Conservation (phyloP, 139 green algal genomes). For the Micractinium sp. region DNA sequence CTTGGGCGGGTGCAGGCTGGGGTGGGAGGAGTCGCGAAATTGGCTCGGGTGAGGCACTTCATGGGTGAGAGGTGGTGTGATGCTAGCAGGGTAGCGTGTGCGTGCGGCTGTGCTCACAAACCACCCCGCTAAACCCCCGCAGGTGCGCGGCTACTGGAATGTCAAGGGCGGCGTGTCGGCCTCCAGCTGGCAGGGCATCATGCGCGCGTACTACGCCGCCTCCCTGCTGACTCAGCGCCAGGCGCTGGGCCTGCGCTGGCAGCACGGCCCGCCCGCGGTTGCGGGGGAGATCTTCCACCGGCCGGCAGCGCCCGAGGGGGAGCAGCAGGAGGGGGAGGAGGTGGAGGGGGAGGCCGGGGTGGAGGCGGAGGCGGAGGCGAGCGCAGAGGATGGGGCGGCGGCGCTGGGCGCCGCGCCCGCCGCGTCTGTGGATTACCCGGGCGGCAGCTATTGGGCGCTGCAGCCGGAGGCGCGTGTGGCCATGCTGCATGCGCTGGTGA, state of each 20-base stretch:
- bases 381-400: not conserved
- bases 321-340: not conserved
- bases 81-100: no score
- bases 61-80: no score
- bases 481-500: slow-evolving; percentile 50
- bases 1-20: no score
- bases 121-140: no score
- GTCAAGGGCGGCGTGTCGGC: slow-evolving; percentile 20
- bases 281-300: slow-evolving; percentile 31
- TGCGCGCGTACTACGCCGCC: slow-evolving; percentile 38
- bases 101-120: no score
- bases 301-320: not conserved
- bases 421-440: slow-evolving; percentile 18
- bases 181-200: slow-evolving; percentile 30
- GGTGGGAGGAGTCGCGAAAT: no score
- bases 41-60: no score
- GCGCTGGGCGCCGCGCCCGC: not conserved
- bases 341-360: not conserved
- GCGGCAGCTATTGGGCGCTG: slow-evolving; percentile 52
- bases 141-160: slow-evolving; percentile 50
- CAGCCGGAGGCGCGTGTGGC: slow-evolving; percentile 31
- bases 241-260: slow-evolving; percentile 6
- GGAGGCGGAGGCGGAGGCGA: not conserved
- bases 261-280: slow-evolving; percentile 33
- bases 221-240: not conserved